phyloP scores from a whole-genome alignment of 2,329 filamentous ascomycete species.

The Aspergillus phoenicis region DNA sequence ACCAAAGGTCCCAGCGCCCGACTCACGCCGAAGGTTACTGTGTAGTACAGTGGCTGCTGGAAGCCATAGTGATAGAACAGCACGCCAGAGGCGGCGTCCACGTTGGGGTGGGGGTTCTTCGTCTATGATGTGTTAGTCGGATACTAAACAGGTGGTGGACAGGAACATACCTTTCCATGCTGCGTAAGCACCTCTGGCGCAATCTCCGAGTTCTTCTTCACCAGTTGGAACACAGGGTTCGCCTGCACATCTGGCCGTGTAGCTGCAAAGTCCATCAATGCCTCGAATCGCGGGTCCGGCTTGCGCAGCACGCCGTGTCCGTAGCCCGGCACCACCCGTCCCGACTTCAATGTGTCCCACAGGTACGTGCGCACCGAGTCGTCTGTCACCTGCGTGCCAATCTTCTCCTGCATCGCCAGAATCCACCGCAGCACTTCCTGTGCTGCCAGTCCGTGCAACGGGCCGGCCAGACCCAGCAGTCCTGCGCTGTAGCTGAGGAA shows the following conservation, averaged over 20 bases:
- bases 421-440: slow-evolving; percentile 98
- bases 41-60: slow-evolving; percentile 95
- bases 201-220: slow-evolving; percentile 89
- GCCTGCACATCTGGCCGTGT: slow-evolving; percentile 79
- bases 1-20: slow-evolving; percentile 81
- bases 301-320: slow-evolving; percentile 95
- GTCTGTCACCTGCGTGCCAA: slow-evolving; percentile 76
- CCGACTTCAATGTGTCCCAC: slow-evolving; percentile 89
- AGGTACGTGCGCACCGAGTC: slow-evolving; percentile 85
- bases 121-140: slow-evolving; percentile 54
- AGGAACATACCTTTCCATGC: slow-evolving; percentile 73
- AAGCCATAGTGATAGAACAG: slow-evolving; percentile 98
- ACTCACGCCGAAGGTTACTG: slow-evolving; percentile 68
- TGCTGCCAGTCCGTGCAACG: slow-evolving; percentile 86
- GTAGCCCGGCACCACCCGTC: slow-evolving; percentile 91
- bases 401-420: slow-evolving; percentile 87
- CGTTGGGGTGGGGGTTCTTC: slow-evolving; percentile 97
- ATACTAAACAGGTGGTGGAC: slow-evolving; percentile 1
- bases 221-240: slow-evolving; percentile 90
- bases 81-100: slow-evolving; percentile 89
- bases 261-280: slow-evolving; percentile 91
- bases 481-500: slow-evolving; percentile 96
- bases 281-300: slow-evolving; percentile 94
- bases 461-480: slow-evolving; percentile 92
- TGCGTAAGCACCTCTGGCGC: slow-evolving; percentile 87